Conservation (phyloP, 169 alveolate species). For the Cryptosporidium bovis region DNA sequence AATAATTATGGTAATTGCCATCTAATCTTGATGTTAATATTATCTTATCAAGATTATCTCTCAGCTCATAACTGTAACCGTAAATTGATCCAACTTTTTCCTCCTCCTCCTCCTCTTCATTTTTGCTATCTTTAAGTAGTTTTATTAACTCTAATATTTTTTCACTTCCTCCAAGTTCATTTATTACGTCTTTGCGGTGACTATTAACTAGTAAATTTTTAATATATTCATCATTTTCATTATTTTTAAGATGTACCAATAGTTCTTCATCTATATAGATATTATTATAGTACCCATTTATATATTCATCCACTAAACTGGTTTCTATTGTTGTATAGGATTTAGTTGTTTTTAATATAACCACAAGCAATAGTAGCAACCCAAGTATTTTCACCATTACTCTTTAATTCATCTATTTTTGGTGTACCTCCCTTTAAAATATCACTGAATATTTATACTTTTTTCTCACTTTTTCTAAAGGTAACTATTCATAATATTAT, state of each 20-base stretch:
- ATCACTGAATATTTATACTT: too few relatives aligned
- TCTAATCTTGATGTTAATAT: conserved; percentile 38
- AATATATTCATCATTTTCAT: background rate
- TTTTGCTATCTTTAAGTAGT: background rate
- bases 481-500: background rate
- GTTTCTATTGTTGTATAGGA: conserved; percentile 3
- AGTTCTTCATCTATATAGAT: conserved; percentile 27
- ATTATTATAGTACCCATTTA: conserved; percentile 15
- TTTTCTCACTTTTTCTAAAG: too few relatives aligned
- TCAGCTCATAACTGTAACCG: conserved; percentile 5
- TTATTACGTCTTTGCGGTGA: background rate
- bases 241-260: background rate
- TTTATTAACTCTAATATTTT: conserved; percentile 23
- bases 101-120: conserved; percentile 32
- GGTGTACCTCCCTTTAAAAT: too few relatives aligned
- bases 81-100: conserved; percentile 3
- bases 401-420: too few relatives aligned
- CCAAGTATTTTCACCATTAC: too few relatives aligned
- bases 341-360: background rate
- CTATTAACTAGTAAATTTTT: background rate
- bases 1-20: conserved; percentile 17
- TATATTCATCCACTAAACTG: conserved; percentile 9
- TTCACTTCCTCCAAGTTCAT: conserved; percentile 22
- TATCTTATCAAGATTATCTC: conserved; percentile 8
- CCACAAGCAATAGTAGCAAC: background rate